Conservation (phyloP, 331 rosid species). For the Pyracantha coccinea region DNA sequence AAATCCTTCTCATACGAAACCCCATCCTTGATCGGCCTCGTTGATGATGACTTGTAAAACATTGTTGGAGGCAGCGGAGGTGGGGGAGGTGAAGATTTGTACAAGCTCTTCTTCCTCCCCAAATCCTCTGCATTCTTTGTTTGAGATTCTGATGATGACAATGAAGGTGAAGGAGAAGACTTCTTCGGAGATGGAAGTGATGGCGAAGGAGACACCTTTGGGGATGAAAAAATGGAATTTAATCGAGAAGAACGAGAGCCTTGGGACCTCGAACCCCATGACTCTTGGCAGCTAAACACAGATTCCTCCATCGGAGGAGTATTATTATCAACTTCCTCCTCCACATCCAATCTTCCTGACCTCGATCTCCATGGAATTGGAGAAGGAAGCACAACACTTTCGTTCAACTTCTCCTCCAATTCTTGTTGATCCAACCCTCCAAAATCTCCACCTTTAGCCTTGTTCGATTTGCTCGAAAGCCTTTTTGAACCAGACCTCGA, state of each 20-base stretch:
- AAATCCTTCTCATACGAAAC: constrained; percentile 31
- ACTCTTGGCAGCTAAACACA: constrained; percentile 21
- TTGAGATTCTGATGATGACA: constrained; percentile 43
- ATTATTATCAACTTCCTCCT: constrained; percentile 24
- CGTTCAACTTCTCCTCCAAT: constrained; percentile 28
- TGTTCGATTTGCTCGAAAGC: constrained; percentile 30
- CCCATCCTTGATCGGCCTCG: constrained; percentile 26
- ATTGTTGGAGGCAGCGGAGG: constrained; percentile 56
- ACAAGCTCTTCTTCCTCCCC: constrained; percentile 39
- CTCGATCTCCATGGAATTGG: constrained; percentile 88
- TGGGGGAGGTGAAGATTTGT: constrained; percentile 39
- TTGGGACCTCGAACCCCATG: constrained; percentile 24
- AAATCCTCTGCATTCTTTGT: constrained; percentile 54
- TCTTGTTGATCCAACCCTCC: constrained; percentile 18
- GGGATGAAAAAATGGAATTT: constrained; percentile 24
- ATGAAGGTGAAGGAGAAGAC: constrained; percentile 18
- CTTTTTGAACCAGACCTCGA: constrained; percentile 28
- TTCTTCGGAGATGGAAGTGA: constrained; percentile 17
- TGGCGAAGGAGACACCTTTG: constrained; percentile 24
- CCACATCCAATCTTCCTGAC: constrained; percentile 58
- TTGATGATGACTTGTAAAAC: constrained; percentile 30
- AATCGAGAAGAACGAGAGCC: constrained; percentile 18
- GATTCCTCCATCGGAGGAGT: constrained; percentile 38
- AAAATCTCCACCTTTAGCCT: constrained; percentile 18
- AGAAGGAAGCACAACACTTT: constrained; percentile 61